These are phyloP conservation scores for Rosellinia necatrix DNA, from an alignment of 2,329 filamentous ascomycete species.

Conservation along the genomic window DNA sequence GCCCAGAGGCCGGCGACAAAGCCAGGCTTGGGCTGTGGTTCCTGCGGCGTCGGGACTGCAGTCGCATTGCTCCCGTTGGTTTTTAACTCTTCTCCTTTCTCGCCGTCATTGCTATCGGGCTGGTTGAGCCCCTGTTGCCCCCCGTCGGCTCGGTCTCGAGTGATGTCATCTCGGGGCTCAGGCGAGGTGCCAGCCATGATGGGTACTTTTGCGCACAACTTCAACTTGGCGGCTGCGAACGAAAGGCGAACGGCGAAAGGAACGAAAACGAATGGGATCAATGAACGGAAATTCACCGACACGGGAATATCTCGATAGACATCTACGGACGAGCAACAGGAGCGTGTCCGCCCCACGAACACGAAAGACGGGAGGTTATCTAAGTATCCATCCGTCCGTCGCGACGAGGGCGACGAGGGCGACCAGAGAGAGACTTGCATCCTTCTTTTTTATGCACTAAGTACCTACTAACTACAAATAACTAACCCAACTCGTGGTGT, in stretches of 20 bases:
- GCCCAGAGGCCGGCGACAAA: conserved; percentile 32
- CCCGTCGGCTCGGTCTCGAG: conserved; percentile 1
- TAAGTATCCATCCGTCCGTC: too few species aligned
- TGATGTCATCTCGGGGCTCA: conserved; percentile 14
- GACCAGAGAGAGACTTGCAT: too few species aligned
- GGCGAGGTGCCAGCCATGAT: conserved; percentile 19
- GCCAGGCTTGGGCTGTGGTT: conserved; percentile 19
- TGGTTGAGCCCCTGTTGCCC: not conserved
- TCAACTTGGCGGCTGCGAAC: not conserved
- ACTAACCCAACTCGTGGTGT: too few species aligned
- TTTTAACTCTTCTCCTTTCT: not conserved
- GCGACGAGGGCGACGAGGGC: too few species aligned
- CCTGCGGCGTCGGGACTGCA: not conserved
- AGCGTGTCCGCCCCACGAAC: not conserved
- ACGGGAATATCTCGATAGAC: too few species aligned
- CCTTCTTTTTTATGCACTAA: too few species aligned
- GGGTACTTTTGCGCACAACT: not conserved
- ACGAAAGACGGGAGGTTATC: too few species aligned
- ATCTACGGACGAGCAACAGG: too few species aligned
- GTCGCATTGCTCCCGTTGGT: conserved; percentile 6
- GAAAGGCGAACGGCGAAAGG: not conserved
- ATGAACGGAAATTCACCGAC: too few species aligned
- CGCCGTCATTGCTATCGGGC: not conserved
- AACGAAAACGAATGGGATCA: too few species aligned
- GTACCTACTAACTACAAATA: too few species aligned